Evolutionary conservation across 139 green algal species (phyloP).

Genomic region (Zygnema circumcarinatum): DNA sequence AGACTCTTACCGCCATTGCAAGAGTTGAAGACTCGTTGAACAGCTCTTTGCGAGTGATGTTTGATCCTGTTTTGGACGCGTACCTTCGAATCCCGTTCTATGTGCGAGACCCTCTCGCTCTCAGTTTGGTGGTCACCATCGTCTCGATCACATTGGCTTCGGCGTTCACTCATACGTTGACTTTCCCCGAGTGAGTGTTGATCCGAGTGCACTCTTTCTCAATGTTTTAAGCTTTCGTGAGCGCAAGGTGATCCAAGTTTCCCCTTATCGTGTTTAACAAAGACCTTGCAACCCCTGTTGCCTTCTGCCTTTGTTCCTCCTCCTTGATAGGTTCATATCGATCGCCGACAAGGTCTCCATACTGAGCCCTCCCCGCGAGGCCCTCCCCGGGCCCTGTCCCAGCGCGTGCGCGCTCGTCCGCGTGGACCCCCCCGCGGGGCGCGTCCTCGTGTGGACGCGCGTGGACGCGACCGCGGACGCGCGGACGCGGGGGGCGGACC

Average conservation of each 20-base stretch:
- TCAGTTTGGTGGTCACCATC: neutral
- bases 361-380: no score
- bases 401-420: neutral
- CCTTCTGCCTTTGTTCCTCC: neutral
- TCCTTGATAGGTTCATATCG: neutral
- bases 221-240: neutral
- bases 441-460: neutral
- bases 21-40: no score
- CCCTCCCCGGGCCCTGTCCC: no score
- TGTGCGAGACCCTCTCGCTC: neutral
- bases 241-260: no score
- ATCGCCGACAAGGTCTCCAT: neutral
- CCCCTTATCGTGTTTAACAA: no score
- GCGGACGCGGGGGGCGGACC: neutral
- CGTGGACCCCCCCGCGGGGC: neutral
- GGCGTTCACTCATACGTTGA: neutral
- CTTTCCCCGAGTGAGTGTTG: neutral
- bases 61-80: no score
- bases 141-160: neutral
- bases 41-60: no score
- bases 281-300: neutral
- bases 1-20: no score
- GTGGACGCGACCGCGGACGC: neutral
- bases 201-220: neutral
- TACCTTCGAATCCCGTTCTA: neutral